phyloP scores from a whole-genome alignment of 2,329 filamentous ascomycete genomes.

The Plectosphaerella sp. region DNA sequence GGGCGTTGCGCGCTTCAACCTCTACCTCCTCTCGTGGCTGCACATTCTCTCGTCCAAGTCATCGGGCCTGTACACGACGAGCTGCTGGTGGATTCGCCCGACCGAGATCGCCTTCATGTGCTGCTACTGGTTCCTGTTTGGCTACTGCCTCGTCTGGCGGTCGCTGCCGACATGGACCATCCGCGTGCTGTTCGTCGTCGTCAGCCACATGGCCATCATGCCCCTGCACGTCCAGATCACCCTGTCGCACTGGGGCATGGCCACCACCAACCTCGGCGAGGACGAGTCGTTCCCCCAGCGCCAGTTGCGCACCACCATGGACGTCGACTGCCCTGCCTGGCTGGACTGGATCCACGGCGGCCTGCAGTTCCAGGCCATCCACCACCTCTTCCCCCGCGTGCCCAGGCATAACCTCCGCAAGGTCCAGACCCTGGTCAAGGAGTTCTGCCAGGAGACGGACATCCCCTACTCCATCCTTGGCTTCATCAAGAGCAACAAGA shows the following conservation, averaged over 20 bases:
- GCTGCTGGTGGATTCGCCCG: constrained; percentile 64
- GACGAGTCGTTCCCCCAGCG: constrained; percentile 65
- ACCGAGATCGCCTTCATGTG: constrained; percentile 59
- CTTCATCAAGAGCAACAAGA: constrained; percentile 59
- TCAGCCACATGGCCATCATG: constrained; percentile 62
- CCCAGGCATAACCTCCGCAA: constrained; percentile 63
- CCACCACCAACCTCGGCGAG: constrained; percentile 58
- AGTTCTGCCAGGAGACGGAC: constrained; percentile 60
- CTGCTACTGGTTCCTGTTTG: constrained; percentile 65
- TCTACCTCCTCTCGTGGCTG: constrained; percentile 63
- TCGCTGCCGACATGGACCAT: constrained; percentile 52
- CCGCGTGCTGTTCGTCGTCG: constrained; percentile 57
- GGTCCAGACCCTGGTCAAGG: constrained; percentile 54
- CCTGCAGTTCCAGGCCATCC: constrained; percentile 68
- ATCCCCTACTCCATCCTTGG: constrained; percentile 59
- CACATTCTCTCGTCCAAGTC: constrained; percentile 56
- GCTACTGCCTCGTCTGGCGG: constrained; percentile 59
- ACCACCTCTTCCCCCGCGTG: constrained; percentile 65
- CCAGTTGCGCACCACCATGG: constrained; percentile 69
- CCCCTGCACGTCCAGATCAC: constrained; percentile 70
- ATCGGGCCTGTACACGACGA: constrained; percentile 47
- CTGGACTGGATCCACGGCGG: constrained; percentile 70
- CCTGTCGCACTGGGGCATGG: constrained; percentile 70
- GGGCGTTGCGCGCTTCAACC: constrained; percentile 66
- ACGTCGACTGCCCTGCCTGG: constrained; percentile 68